Base-by-base conservation (phyloP, 306 rosid genomes). In the Prunus padus region DNA sequence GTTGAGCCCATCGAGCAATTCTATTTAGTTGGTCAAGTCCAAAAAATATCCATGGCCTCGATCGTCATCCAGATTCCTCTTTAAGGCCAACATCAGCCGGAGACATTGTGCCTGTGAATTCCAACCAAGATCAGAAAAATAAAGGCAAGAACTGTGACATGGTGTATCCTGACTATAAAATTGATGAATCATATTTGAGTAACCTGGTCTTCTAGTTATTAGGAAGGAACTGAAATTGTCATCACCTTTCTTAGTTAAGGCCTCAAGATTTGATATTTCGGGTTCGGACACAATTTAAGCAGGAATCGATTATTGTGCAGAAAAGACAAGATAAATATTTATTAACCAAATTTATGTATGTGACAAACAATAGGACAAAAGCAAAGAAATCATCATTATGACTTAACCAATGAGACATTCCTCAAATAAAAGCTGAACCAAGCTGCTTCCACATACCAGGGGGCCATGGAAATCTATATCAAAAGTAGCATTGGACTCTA, bases 1-100 rank as follows among this genome's bases (percentile, higher is more conserved):
- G 98, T 76, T 92, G 97, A 80, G 96, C 89, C 97, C 96, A 92
- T 62, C 91, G 87, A 78, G 87, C 85, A 69, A 82, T 83, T 69
- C 95, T 82, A 73, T 84, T 90, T 16, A 89, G 81, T 73, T 71
- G 84, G 76, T 70, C 84, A 71, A 74, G 65, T 75, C 91, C 91
- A 30, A 88, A 92, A 84, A 82, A n/a, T n/a, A 65, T 13, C 96
- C 98, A 76, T 84, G 95, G 74, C 98, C 97, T 72, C 89, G 88
- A 71, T 95, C 96, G 71, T 87, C 97, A 54, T 92, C 96, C 45
- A 71, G 44, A 59, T 85, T 90, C 93, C 75, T 92, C 96, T 72
- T 54, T 65, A 75, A 95, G 90, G 72, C 97, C 98, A 74, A 89
- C 90, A 90, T 95, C 98, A 57, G 79, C 77, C 2, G 97, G 91